Base-by-base conservation (phyloP, 2,329 filamentous ascomycete species). In the Endothia cerciana region DNA sequence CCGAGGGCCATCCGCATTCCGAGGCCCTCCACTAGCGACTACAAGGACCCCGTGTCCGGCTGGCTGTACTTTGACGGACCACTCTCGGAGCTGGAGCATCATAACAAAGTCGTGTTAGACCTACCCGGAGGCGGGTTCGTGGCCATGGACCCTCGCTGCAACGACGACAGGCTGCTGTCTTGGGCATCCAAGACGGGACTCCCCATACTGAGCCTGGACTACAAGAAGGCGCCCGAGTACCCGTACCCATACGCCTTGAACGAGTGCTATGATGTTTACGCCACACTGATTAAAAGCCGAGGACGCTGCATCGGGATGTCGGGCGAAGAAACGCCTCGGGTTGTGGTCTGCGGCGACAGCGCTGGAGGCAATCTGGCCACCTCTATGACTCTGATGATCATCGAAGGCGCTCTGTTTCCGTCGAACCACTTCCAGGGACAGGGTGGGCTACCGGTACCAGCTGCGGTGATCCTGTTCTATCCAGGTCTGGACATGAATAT, bases 61-160 rank as follows among this genome's bases (percentile, higher is more conserved):
- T 98, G 94, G 94, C 81, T 99, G 40, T 99, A 97, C 77, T 99
- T 94, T 72, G 93, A 98, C 73, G 95, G 95, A 0, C 90, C 94
- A 0, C 78, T 97, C 8, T 87, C 89, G 2, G 89, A 93, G 57
- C 81, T 97, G 56, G 88, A 89, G 72, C 85, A 90, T 51, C 91
- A 96, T 74, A 89, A 86, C 60, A 91, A 91, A 72, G 77, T 99
- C 36, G 86, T 99, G 1, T 75, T 99, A 43, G 95, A 99, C 76
- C 88, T 98, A 3, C 95, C 95, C 0, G 95, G 95, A 1, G 95
- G 95, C 40, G 95, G 95, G 0, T 99, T 96, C 70, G 94, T 99
- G 15, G 94, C 95, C 22, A 99, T 99, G 95, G 89, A 92, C 66
- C 95, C 95, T n/a, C 84, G 95, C 57, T 92, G 90, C 72, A 93